phyloP scores from a whole-genome alignment of 345 rosid genomes.

The Eucalyptus tenuipes region DNA sequence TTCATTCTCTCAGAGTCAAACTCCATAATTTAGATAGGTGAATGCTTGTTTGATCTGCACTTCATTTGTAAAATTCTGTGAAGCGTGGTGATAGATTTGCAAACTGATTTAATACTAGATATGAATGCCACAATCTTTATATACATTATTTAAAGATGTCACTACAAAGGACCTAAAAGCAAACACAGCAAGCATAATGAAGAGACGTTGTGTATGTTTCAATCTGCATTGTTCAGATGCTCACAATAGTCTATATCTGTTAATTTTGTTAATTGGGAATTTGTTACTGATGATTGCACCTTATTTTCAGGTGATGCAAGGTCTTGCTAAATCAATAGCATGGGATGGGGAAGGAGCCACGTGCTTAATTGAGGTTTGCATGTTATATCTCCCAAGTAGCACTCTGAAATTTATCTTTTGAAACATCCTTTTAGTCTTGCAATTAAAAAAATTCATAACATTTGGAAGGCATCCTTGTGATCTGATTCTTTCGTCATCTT shows the following conservation, averaged over 20 bases:
- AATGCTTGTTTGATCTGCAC: not conserved
- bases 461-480: not conserved
- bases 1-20: not conserved
- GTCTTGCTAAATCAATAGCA: conserved; percentile 95
- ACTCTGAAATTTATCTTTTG: not conserved
- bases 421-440: not conserved
- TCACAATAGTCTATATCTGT: not conserved
- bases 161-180: not conserved
- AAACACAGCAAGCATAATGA: not conserved
- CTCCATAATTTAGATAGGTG: not conserved
- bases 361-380: conserved; percentile 75
- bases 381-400: not conserved
- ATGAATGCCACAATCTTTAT: not conserved
- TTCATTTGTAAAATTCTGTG: not conserved
- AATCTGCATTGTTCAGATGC: not conserved
- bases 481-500: not conserved
- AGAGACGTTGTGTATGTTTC: not conserved
- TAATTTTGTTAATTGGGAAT: not conserved
- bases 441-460: not conserved
- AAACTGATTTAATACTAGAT: not conserved
- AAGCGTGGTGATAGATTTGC: not conserved
- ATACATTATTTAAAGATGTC: not conserved
- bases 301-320: conserved; percentile 78
- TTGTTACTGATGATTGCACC: not conserved
- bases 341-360: conserved; percentile 99